Base-by-base conservation (phyloP, 2,329 filamentous ascomycete species). In the Neonectria hederae region DNA sequence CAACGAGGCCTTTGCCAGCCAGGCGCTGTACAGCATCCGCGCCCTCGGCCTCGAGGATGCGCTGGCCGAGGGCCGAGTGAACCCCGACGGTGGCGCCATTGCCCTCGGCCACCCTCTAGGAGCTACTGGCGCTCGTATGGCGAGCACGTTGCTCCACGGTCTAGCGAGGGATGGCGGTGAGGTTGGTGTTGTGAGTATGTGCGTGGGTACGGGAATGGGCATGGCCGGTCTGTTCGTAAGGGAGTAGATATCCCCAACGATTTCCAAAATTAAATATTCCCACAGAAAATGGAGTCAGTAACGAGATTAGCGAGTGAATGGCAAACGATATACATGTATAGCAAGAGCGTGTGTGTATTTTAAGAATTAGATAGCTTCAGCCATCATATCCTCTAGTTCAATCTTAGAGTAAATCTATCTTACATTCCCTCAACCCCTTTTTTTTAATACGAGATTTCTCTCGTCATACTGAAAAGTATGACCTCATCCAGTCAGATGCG, bases 21-120 rank as follows among this genome's bases (percentile, higher is more conserved):
- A 90, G 79, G 83, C 87, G 1, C 79, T 91, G 5, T 85, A 97
- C 80, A 94, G 91, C 72, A 81, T 95, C 49, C 83, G 93, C 65
- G 86, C 88, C 73, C 76, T 96, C 11, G 91, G 89, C 0, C 81
- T 95, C 21, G 89, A 89, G 77, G 76, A 81, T 73, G 87, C 74
- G 69, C 89, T 83, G 81, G 85, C 90, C 71, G 80, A 87, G 59
- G 87, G 87, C 8, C 90, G 87, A 79, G 91, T 97, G 19, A 98
- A 98, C 80, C 93, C 93, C 0, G 94, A 97, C 73, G 95, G 95
- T 65, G 94, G 95, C 32, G 95, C 94, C 2, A 97, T 97, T 78
- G 94, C 95, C n/a, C 81, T 97, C 24, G 95, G 95, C 1, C 95
- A 97, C 78, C 94, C 94, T 6, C 85, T 97, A 1, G 94, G 95